Conservation (phyloP, 257 asterid genomes). For the Mitragyna speciosa region DNA sequence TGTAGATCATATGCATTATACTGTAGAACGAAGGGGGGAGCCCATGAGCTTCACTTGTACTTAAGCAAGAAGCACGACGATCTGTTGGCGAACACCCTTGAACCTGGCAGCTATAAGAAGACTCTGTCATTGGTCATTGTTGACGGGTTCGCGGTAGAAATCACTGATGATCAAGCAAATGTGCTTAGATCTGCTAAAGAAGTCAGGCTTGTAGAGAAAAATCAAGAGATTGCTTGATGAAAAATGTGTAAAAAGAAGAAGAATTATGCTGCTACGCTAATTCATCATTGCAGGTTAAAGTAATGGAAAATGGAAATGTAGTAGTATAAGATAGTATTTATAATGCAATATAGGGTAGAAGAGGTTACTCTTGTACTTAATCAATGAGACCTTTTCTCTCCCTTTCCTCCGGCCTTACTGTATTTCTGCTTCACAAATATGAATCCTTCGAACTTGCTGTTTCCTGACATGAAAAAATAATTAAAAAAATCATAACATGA, state of each 20-base stretch:
- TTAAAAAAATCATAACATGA: neutral
- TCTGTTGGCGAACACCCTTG: constrained; percentile 52
- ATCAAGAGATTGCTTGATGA: constrained; percentile 59
- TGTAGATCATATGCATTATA: neutral
- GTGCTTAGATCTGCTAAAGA: constrained; percentile 75
- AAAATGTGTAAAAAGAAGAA: neutral
- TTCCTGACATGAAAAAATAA: neutral
- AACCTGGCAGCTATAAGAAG: constrained; percentile 63
- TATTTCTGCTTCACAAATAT: neutral
- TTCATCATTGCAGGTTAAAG: neutral
- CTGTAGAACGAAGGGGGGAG: constrained; percentile 56
- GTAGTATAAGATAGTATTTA: neutral
- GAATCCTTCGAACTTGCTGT: neutral
- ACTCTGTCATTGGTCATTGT: constrained; percentile 77
- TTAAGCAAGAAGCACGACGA: constrained; percentile 81
- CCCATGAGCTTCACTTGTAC: constrained; percentile 60
- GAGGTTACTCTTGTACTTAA: neutral
- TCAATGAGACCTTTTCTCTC: neutral
- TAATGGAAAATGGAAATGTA: neutral
- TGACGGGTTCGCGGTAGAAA: constrained; percentile 82
- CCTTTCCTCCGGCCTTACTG: neutral
- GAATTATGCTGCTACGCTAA: too few species aligned
- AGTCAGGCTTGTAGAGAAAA: constrained; percentile 91
- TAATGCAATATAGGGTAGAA: neutral
- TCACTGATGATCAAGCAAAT: constrained; percentile 69